Evolutionary conservation across 495 filamentous ascomycete genomes (phyloP), one percentile per base, ranked within the genome.

Genomic region (Xylaria grammica): DNA sequence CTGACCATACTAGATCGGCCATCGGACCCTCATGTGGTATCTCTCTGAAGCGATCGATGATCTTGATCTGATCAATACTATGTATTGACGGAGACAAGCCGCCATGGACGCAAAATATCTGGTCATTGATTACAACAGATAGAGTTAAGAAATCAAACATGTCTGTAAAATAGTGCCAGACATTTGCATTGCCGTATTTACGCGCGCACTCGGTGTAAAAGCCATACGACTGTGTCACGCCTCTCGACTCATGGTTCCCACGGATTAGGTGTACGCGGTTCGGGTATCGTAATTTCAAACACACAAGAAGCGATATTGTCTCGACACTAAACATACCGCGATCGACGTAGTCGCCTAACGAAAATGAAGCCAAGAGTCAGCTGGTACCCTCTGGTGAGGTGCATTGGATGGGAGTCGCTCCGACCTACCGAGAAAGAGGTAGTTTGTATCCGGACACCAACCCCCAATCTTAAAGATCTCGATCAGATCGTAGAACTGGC

Each of bases 101-200:
- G 67, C 95, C 95, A 75, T 99, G 95, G 6, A 99, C 95, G 75
- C 95, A 99, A 77, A 99, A 98, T 67, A 99, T 98, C 75, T 97
- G 91, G 75, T 99, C 89, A 78, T 97, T 95, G 73, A 99, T 98
- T 63, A 99, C 95, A 40, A 98, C 96, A 66, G 91, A 95, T 49
- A 99, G 80, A 3, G 94, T 97, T 57, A 99, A 85, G 73, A 94
- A 99, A 79, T 99, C 95, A 78, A 99, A 99, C 94, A 99, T 97
- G 78, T 99, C 95, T 56, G 95, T 99, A 71, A 99, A 99, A 76
- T 97, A 94, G 74, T 98, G 96, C 95, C 95, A 99, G 10, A 99
- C 96, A 66, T 95, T 97, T 34, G 95, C 92, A 76, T 95, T 97
- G 63, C 94, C 94, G 76, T 99, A 99, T 76, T 99, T 99, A 58